Evolutionary conservation across 495 filamentous ascomycete genomes (phyloP).

Genomic region (Beverwykella pulmonaria): DNA sequence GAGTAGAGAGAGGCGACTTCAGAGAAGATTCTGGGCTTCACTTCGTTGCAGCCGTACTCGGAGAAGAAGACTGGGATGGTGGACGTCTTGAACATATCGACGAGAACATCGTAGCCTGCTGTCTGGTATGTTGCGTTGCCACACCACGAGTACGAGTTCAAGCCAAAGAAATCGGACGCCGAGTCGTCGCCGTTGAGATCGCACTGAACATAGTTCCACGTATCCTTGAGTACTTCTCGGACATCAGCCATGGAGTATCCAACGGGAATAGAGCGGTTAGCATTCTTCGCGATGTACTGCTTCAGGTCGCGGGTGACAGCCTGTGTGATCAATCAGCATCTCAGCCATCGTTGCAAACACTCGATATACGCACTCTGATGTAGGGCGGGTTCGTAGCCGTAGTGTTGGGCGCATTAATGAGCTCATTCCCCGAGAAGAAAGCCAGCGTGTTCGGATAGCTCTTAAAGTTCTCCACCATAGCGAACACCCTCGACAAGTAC

Average conservation of each 20-base stretch:
- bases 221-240: conserved; percentile 73
- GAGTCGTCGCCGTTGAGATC: conserved; percentile 69
- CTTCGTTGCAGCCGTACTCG: conserved; percentile 90
- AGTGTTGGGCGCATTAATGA: conserved; percentile 71
- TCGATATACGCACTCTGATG: conserved; percentile 48
- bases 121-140: conserved; percentile 68
- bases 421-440: conserved; percentile 94
- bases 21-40: conserved; percentile 73
- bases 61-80: conserved; percentile 92
- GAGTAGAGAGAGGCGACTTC: conserved; percentile 84
- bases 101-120: conserved; percentile 72
- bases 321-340: conserved; percentile 32
- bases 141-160: conserved; percentile 97
- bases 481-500: conserved; percentile 85
- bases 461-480: conserved; percentile 92
- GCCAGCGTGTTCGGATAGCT: conserved; percentile 86
- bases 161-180: conserved; percentile 81
- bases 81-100: conserved; percentile 67
- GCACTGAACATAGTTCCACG: conserved; percentile 83
- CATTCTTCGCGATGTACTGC: conserved; percentile 78
- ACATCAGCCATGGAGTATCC: conserved; percentile 97
- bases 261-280: conserved; percentile 71
- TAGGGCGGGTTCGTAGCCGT: conserved; percentile 64
- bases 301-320: conserved; percentile 84
- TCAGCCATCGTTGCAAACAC: background rate